Evolutionary conservation across 768 basidiomycete genomes (phyloP), one percentile per base, ranked within the genome.

Genomic region (Macrocybe gigantea): DNA sequence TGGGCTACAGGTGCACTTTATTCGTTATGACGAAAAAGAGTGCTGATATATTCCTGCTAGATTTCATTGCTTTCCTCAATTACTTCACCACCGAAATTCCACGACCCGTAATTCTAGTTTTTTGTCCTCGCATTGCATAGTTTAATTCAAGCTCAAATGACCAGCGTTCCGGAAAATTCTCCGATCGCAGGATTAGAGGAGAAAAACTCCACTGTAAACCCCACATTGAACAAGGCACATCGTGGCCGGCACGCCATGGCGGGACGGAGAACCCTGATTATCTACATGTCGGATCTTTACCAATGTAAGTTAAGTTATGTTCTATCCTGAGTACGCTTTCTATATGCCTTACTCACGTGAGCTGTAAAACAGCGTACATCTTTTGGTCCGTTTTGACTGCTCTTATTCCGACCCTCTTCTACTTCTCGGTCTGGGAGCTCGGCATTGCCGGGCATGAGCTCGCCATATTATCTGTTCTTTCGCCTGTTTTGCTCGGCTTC

Each of bases 361-460:
- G 4, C 22, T 22, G 22, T 22, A 22, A 22, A 32, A 9, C 48
- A 90, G 88, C 85, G 4, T 90, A 83, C 58, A 69, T 86, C 12
- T 89, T 85, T 63, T 91, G 88, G 87, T 87, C 90, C 1, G 74
- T 88, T 41, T 81, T 88, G 61, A 93, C 92, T 1, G 75, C 81
- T 3, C 78, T 93, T 13, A 77, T 84, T 5, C 83, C 85, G 1
- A 82, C 87, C 3, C 71, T 94, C 3, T 94, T 94, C 69, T 94
- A 93, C 66, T 94, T 91, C 68, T 92, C 88, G 22, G 81, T 95
- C 13, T 93, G 92, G 92, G 78, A 90, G 59, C 81, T 93, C 12
- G 89, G 86, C 29, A 74, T 94, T 31, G 80, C 87, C 8, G 93
- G 93, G 5, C 79, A 84, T 33, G 93, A 95, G 60, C 71, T 89